Conservation (phyloP, 2,329 filamentous ascomycete genomes). For the Talaromyces amestolkiae region DNA sequence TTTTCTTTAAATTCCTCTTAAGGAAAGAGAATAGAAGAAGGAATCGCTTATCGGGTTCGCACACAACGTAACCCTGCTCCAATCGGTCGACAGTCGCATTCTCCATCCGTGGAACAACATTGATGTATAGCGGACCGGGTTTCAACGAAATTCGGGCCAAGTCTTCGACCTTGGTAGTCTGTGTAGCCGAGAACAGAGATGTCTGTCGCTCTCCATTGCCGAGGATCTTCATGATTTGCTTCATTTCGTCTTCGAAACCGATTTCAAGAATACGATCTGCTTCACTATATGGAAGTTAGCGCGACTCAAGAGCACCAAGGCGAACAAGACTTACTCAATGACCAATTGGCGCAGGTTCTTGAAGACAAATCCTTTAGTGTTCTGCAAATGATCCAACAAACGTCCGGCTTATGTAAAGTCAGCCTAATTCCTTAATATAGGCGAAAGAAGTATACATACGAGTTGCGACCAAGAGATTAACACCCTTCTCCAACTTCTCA, state of each 20-base stretch:
- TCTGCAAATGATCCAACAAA: constrained; percentile 89
- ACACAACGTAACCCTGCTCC: constrained; percentile 93
- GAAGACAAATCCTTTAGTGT: constrained; percentile 83
- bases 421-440: neutral
- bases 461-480: constrained; percentile 92
- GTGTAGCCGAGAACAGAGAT: constrained; percentile 97
- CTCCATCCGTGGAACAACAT: constrained; percentile 86
- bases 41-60: constrained; percentile 91
- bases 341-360: constrained; percentile 90
- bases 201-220: constrained; percentile 85
- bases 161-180: constrained; percentile 98
- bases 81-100: constrained; percentile 89
- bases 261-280: constrained; percentile 95
- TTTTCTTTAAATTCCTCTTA: constrained; percentile 88
- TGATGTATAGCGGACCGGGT: constrained; percentile 91
- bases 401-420: constrained; percentile 62
- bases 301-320: neutral
- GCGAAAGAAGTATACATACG: constrained; percentile 1
- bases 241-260: constrained; percentile 98
- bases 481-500: constrained; percentile 89
- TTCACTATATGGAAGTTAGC: constrained; percentile 49
- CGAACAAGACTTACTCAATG: constrained; percentile 59
- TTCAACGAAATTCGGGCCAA: constrained; percentile 89
- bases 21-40: constrained; percentile 91
- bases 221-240: constrained; percentile 91